phyloP scores from a whole-genome alignment of 2,329 filamentous ascomycete species.

The Aaosphaeria arxii region DNA sequence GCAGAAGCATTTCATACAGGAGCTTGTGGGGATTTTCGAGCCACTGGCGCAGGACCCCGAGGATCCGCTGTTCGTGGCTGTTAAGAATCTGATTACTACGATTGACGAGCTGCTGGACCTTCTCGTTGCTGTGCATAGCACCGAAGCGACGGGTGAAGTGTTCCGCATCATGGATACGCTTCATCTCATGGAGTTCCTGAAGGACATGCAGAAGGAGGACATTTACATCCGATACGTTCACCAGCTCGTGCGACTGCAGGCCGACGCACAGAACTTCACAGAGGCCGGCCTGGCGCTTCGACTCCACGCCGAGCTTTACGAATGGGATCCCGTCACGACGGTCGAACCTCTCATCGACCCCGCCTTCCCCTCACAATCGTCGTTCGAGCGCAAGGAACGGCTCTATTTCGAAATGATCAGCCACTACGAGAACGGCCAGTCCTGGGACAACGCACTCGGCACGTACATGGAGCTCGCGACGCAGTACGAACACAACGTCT shows the following conservation, averaged over 20 bases:
- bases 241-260: constrained; percentile 77
- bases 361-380: constrained; percentile 74
- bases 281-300: constrained; percentile 87
- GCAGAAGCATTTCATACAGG: constrained; percentile 87
- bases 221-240: constrained; percentile 97
- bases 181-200: constrained; percentile 90
- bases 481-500: constrained; percentile 88
- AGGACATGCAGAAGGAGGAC: constrained; percentile 95
- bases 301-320: constrained; percentile 87
- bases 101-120: constrained; percentile 90
- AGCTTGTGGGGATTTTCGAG: constrained; percentile 79
- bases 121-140: constrained; percentile 82
- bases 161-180: constrained; percentile 84
- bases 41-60: constrained; percentile 63
- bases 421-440: constrained; percentile 89
- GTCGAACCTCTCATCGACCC: constrained; percentile 69
- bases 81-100: constrained; percentile 76
- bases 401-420: constrained; percentile 95
- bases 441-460: constrained; percentile 83
- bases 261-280: constrained; percentile 71
- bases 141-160: constrained; percentile 69
- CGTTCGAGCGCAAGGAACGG: constrained; percentile 88
- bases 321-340: constrained; percentile 74
- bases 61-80: constrained; percentile 71
- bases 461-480: constrained; percentile 86